phyloP scores from a whole-genome alignment of 306 rosid genomes.

The Gleditsia sinensis region DNA sequence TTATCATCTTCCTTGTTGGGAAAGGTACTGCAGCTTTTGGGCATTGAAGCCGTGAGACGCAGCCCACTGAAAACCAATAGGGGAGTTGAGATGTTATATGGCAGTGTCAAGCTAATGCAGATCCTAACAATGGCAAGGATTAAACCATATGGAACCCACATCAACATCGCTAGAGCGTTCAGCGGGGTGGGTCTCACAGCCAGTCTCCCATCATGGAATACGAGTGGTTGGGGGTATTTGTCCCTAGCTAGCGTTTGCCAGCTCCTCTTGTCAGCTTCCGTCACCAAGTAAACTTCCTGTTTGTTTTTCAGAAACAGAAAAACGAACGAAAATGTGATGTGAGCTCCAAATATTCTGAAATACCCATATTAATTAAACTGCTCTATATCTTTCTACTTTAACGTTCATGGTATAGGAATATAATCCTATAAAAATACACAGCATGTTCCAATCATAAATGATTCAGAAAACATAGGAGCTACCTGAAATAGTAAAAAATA shows the following conservation, averaged over 20 bases:
- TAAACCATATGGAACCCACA: conserved; percentile 66
- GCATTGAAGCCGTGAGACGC: conserved; percentile 40
- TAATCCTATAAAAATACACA: too few species aligned
- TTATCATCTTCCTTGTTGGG: not conserved
- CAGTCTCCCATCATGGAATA: conserved; percentile 86
- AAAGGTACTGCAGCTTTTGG: conserved; percentile 9
- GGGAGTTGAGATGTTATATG: conserved; percentile 52
- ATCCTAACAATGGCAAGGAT: conserved; percentile 51
- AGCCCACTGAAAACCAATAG: conserved; percentile 45
- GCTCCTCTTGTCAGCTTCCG: conserved; percentile 55
- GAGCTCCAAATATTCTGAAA: not conserved
- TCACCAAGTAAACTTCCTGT: conserved; percentile 67
- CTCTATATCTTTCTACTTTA: too few species aligned
- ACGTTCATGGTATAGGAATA: too few species aligned
- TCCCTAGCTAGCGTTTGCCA: conserved; percentile 62
- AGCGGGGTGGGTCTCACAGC: conserved; percentile 58
- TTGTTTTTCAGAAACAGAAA: not conserved
- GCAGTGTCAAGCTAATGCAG: conserved; percentile 37
- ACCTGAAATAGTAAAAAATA: too few species aligned
- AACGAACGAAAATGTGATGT: conserved; percentile 13
- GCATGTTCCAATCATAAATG: too few species aligned
- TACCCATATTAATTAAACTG: too few species aligned
- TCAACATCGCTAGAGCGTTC: conserved; percentile 42
- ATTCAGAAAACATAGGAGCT: not conserved
- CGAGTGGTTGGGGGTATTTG: conserved; percentile 49